Evolutionary conservation across 306 rosid species (phyloP).

Genomic region (Malus orientalis): DNA sequence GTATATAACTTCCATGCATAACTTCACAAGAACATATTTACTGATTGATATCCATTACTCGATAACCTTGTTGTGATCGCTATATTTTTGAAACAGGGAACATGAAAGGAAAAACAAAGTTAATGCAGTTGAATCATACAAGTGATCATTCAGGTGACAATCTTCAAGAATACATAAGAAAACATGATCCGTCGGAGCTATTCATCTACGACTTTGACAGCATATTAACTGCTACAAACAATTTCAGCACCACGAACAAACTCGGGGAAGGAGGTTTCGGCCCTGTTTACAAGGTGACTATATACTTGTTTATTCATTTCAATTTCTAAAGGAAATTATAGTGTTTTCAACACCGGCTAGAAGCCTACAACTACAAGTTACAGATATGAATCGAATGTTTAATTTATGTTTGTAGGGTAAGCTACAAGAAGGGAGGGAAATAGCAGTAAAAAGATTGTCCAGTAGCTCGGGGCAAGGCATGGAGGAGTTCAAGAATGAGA

Average conservation of each 20-base stretch:
- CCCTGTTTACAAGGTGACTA: constrained; percentile 18
- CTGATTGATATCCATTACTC: not conserved
- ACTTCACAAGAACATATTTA: not conserved
- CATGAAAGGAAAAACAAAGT: not conserved
- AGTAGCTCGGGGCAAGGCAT: constrained; percentile 30
- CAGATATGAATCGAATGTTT: not conserved
- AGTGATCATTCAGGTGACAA: not conserved
- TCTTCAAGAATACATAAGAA: not conserved
- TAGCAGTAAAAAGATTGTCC: constrained; percentile 31
- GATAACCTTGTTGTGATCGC: not conserved
- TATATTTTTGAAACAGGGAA: not conserved
- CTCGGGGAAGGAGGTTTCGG: constrained; percentile 30
- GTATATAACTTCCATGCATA: not conserved
- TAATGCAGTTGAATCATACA: not conserved
- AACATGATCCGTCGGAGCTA: not conserved
- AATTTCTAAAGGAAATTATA: not conserved
- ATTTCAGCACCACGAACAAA: constrained; percentile 17
- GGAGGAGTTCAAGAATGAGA: constrained; percentile 33
- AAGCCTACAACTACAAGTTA: not conserved
- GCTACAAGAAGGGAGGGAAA: constrained; percentile 24
- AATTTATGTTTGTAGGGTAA: constrained; percentile 16
- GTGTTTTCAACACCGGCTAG: not conserved
- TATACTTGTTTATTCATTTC: not conserved
- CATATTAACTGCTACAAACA: constrained; percentile 9
- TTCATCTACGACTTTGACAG: not conserved